Conservation (phyloP, 1,284 basidiomycete genomes). For the Mycosarcoma maydis region DNA sequence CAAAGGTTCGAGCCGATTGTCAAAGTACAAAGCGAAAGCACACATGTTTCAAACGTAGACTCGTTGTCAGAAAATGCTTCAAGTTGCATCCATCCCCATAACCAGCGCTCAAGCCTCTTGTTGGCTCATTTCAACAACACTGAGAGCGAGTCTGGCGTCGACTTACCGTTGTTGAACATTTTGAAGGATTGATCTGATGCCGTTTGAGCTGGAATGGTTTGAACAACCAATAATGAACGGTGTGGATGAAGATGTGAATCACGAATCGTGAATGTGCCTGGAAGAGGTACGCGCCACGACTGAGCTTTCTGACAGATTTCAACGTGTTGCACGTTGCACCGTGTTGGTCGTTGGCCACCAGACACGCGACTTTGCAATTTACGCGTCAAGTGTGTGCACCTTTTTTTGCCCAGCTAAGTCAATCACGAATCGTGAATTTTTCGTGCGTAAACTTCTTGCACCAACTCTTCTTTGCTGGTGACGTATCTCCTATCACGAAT, state of each 20-base stretch:
- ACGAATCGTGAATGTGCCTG: no score
- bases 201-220: conserved; percentile 1
- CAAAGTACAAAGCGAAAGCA: not conserved
- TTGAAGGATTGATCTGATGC: conserved; percentile 1
- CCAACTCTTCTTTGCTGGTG: not conserved
- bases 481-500: no score
- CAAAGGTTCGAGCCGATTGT: not conserved
- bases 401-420: no score
- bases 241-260: conserved; percentile 4
- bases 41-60: no score
- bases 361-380: conserved; percentile 21
- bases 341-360: conserved; percentile 20
- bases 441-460: conserved; percentile 22
- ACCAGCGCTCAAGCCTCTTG: no score
- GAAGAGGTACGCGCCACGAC: conserved; percentile 11
- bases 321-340: no score
- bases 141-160: no score
- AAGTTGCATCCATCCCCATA: not conserved
- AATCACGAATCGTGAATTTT: conserved; percentile 1
- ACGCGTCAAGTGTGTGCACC: conserved; percentile 45
- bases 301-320: conserved; percentile 25
- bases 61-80: not conserved
- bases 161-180: conserved; percentile 49
- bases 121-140: no score
- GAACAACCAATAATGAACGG: conserved; percentile 5